Base-by-base conservation (phyloP, 257 asterid genomes). In the Salvia splendens region DNA sequence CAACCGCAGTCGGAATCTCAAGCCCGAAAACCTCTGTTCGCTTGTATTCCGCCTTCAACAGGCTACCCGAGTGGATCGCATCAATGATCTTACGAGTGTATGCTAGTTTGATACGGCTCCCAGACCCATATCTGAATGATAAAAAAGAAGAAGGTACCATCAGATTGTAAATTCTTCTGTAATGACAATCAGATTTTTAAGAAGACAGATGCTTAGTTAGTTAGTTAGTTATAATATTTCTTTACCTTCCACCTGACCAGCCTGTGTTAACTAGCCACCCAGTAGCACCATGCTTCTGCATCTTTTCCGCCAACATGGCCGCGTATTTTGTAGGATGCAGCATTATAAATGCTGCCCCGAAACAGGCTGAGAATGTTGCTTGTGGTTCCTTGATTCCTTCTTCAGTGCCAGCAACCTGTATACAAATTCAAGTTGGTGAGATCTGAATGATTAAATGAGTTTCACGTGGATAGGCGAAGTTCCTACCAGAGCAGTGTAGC, bases 221-320 rank as follows among this genome's bases (percentile, higher is more conserved):
- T 24, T 24, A 24, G 30, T 24, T 0, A 24, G 2, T 38, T 48
- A 38, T 3, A 5, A 10, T 36, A 3, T 0, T 32, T 41, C 7
- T n/a, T 1, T 85, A 92, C 94, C 99, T 87, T 79, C 99, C 99
- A 40, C 96, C 97, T 0, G 99, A 94, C 99, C 97, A 94, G 56
- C 99, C 99, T 3, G 99, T 94, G 79, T 94, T 94, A 43, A 94
- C 99, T n/a, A 94, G 96, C 99, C 99, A 94, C 41, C 95, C 99
- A 0, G 97, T 94, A 59, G 99, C 96, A 40, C 96, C 97, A 3
- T 91, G 97, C 76, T 84, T 81, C 65, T 79, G 81, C 97, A 94
- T 94, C 80, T 91, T 94, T 57, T 74, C 83, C 24, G 99, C 95
- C 64, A 94, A 62, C 97, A 94, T 91, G 68, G 95, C 99, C 10